Evolutionary conservation across 1,284 basidiomycete species (phyloP), one percentile per base, ranked within the genome.

Genomic region (Cryptococcus sp.): DNA sequence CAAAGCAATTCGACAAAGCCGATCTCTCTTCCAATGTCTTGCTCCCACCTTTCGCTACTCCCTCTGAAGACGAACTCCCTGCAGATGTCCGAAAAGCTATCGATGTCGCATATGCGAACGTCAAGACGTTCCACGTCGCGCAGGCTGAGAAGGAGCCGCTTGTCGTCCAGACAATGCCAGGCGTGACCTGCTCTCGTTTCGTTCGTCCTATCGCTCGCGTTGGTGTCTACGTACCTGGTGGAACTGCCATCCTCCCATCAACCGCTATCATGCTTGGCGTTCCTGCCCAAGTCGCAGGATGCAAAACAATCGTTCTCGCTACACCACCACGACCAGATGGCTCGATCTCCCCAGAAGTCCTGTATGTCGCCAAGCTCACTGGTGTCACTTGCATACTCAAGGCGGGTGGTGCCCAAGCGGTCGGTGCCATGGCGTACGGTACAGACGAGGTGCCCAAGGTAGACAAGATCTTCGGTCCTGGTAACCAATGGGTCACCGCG

Each of bases 401-500:
- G 76, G 93, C 93, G 5, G 96, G 96, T 48, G 96, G 96, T 38
- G 96, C 91, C 3, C 96, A 99, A 76, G 96, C 96, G 1, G 86
- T 99, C n/a, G 92, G 93, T 16, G 95, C 93, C 0, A 83, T 99
- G 80, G 96, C 96, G 1, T 99, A 98, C 77, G 96, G 96, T 16
- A 99, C 96, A 5, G 83, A 89, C 73, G 88, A 88, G 3, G 93
- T 95, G 8, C 93, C 93, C n/a, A 99, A 99, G 81, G 96, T 99
- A 17, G 96, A 99, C 83, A 99, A 97, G 81, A 95, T 99, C 68
- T 96, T 97, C 70, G 96, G 96, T 19, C 96, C 96, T 3, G 96
- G 96, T 23, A 99, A 99, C 77, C 96, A 99, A 78, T 99, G 95
- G 89, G 96, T 99, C 25, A 99, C 95, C 0, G 96, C 96, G 1